phyloP scores from a whole-genome alignment of 164 flowering plant genomes.

The Sedum album region DNA sequence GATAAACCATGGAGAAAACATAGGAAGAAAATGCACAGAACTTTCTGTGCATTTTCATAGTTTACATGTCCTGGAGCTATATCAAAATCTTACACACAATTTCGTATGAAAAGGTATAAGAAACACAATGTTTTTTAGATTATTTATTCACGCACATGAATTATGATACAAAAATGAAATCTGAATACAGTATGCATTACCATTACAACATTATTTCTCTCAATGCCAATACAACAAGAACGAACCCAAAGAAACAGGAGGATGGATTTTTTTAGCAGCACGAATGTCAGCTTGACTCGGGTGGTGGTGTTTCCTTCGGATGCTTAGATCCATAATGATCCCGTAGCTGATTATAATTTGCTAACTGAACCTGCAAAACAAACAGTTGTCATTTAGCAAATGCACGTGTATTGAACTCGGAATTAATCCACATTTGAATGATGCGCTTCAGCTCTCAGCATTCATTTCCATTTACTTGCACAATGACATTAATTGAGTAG shows the following conservation, averaged over 20 bases:
- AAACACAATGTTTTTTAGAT: background rate
- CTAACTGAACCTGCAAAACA: slow-evolving; percentile 59
- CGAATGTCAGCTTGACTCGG: slow-evolving; percentile 37
- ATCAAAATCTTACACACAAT: background rate
- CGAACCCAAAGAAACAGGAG: background rate
- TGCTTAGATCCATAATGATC: slow-evolving; percentile 83
- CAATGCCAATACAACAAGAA: background rate
- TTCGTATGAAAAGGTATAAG: too few species aligned
- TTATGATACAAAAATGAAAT: background rate
- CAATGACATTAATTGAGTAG: background rate
- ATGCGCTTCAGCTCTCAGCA: background rate
- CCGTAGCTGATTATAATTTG: slow-evolving; percentile 59
- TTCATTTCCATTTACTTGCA: background rate
- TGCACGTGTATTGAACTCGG: background rate
- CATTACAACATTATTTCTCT: background rate
- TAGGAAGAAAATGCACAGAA: too few species aligned
- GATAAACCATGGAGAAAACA: too few species aligned
- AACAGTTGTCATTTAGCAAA: slow-evolving; percentile 1
- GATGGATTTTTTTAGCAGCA: background rate
- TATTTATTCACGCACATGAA: background rate
- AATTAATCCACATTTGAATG: background rate
- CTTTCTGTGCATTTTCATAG: too few species aligned
- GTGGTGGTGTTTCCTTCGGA: slow-evolving; percentile 75
- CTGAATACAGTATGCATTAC: background rate
- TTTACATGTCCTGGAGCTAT: too few species aligned